These are phyloP conservation scores for Fusarium robinianum DNA, from an alignment of 2,329 filamentous ascomycete genomes.

Conservation along the genomic window DNA sequence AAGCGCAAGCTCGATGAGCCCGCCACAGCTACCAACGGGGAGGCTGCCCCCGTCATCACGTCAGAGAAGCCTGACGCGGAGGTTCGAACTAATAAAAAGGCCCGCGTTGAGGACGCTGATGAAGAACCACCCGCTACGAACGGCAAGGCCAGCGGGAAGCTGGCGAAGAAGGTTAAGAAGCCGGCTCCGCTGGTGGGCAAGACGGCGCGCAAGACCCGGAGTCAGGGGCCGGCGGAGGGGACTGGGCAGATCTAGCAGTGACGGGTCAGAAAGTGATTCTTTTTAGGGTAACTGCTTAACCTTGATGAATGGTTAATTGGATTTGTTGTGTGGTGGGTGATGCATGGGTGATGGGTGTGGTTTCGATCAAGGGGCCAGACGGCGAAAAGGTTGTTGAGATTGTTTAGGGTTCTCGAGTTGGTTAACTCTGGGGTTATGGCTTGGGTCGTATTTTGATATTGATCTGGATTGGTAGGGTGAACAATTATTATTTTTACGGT, in stretches of 20 bases:
- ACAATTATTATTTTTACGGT: no score
- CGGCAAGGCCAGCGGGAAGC: slow-evolving; percentile 36
- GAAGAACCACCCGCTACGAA: slow-evolving; percentile 29
- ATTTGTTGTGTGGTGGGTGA: slow-evolving; percentile 13
- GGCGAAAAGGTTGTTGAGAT: no score
- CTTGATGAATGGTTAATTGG: not conserved
- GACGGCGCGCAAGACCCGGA: slow-evolving; percentile 49
- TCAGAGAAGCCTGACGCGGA: slow-evolving; percentile 36
- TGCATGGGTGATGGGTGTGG: no score
- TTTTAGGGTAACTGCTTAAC: slow-evolving; percentile 2
- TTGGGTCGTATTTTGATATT: no score
- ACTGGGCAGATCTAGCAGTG: slow-evolving; percentile 15
- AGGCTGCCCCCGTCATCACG: slow-evolving; percentile 3
- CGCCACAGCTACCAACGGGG: slow-evolving; percentile 25
- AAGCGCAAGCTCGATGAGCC: slow-evolving; percentile 49
- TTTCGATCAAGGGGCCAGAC: no score
- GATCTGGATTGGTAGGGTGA: no score
- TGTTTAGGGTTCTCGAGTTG: no score
- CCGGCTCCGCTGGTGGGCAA: slow-evolving; percentile 39
- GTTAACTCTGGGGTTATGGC: no score
- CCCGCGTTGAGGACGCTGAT: slow-evolving; percentile 44
- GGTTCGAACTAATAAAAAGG: slow-evolving; percentile 47
- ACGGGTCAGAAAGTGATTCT: not conserved
- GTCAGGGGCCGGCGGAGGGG: slow-evolving; percentile 47
- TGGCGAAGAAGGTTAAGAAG: slow-evolving; percentile 46